phyloP scores from a whole-genome alignment of 371 early-diverging fungal genomes.

The Capillidium rhysosporum region DNA sequence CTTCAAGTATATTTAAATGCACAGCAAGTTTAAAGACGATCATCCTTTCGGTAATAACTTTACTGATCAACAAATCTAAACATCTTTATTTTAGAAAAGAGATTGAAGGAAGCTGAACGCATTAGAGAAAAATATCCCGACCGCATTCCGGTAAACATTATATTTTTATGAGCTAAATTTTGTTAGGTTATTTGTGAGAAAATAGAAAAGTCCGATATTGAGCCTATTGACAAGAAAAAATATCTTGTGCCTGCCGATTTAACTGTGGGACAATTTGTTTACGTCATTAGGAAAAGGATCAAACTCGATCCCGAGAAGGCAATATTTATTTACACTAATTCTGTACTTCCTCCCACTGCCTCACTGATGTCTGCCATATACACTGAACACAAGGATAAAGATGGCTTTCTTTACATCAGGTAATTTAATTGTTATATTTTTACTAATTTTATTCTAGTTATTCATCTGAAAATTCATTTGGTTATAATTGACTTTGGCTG shows the following conservation, averaged over 20 bases:
- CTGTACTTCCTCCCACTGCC: constrained; percentile 76
- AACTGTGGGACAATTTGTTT: constrained; percentile 95
- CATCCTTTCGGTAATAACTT: constrained; percentile 68
- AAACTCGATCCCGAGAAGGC: constrained; percentile 90
- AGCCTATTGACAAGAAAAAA: constrained; percentile 94
- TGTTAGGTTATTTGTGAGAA: constrained; percentile 72
- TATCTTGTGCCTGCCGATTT: constrained; percentile 92
- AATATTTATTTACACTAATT: constrained; percentile 94
- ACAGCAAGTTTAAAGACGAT: constrained; percentile 91
- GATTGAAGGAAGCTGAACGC: constrained; percentile 89
- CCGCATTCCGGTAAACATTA: constrained; percentile 65
- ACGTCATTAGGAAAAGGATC: constrained; percentile 85
- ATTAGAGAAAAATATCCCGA: constrained; percentile 94
- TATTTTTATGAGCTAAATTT: not conserved
- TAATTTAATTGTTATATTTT: constrained; percentile 16
- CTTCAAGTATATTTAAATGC: constrained; percentile 19
- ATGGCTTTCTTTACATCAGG: constrained; percentile 86
- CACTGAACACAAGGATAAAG: constrained; percentile 87
- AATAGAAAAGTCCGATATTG: constrained; percentile 88
- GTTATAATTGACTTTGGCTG: not conserved
- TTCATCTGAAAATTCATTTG: constrained; percentile 5
- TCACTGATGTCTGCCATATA: constrained; percentile 77
- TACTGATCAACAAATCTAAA: not conserved
- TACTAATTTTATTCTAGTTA: constrained; percentile 1
- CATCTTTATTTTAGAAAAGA: constrained; percentile 44